Percentiles rank a stretch among this genome's conserved stretches.
Evolutionary conservation across 495 filamentous ascomycete species (phyloP).

Genomic region (Tuber microsphaerosporum): DNA sequence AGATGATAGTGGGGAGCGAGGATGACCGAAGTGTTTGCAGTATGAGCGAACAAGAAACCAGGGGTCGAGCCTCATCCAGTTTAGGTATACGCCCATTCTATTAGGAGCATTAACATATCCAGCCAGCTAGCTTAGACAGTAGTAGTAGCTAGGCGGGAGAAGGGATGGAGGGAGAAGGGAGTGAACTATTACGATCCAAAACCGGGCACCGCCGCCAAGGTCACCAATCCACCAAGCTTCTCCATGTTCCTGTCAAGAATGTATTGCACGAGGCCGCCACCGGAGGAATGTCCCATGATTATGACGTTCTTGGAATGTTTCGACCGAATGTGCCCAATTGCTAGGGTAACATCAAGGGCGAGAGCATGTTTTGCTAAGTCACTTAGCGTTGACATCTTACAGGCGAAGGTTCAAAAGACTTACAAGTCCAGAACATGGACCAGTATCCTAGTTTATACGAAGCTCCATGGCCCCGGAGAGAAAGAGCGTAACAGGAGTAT

Average conservation of each 20-base stretch:
- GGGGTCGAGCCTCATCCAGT: slow-evolving; percentile 46
- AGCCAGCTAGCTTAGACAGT: neutral
- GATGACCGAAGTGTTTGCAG: slow-evolving; percentile 45
- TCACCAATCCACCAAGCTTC: slow-evolving; percentile 44
- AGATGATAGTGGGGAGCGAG: slow-evolving; percentile 48
- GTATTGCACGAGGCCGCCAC: slow-evolving; percentile 47
- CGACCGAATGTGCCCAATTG: slow-evolving; percentile 40
- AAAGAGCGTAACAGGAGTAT: slow-evolving; percentile 49
- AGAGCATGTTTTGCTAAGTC: slow-evolving; percentile 43
- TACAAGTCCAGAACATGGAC: slow-evolving; percentile 20
- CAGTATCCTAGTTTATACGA: slow-evolving; percentile 45
- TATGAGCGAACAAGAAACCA: slow-evolving; percentile 46
- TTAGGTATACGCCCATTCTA: slow-evolving; percentile 44
- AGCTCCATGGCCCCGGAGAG: slow-evolving; percentile 48
- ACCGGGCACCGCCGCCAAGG: slow-evolving; percentile 45
- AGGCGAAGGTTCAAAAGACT: slow-evolving; percentile 29
- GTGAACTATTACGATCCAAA: slow-evolving; percentile 44
- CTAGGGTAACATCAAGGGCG: slow-evolving; percentile 46
- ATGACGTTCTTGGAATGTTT: slow-evolving; percentile 41
- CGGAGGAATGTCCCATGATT: slow-evolving; percentile 48
- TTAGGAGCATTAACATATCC: slow-evolving; percentile 7
- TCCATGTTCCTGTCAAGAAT: slow-evolving; percentile 44
- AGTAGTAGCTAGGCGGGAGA: neutral
- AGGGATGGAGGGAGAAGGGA: neutral
- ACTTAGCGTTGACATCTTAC: slow-evolving; percentile 41